Evolutionary conservation across 306 rosid species (phyloP).

Genomic region (Trifolium pratense): DNA sequence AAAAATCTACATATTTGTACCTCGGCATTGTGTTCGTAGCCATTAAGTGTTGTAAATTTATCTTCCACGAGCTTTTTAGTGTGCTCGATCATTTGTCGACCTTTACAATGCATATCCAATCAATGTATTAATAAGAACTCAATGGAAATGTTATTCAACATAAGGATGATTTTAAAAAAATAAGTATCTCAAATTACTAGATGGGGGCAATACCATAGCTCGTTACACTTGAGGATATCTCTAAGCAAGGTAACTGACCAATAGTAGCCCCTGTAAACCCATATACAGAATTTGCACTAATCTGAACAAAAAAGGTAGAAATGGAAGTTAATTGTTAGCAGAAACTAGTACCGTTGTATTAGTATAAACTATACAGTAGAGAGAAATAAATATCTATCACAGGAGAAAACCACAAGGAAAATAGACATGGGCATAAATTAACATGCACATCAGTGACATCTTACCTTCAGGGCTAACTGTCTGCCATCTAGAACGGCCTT

Average conservation of each 20-base stretch:
- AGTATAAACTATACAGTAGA: slow-evolving; percentile 12
- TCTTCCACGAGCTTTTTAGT: slow-evolving; percentile 88
- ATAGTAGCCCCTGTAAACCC: slow-evolving; percentile 98
- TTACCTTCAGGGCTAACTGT: slow-evolving; percentile 88
- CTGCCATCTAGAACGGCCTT: slow-evolving; percentile 97
- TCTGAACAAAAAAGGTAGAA: slow-evolving; percentile 52
- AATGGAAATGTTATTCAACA: slow-evolving; percentile 22
- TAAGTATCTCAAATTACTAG: slow-evolving; percentile 22
- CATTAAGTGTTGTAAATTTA: slow-evolving; percentile 71
- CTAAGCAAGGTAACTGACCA: slow-evolving; percentile 92
- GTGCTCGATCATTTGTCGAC: slow-evolving; percentile 97
- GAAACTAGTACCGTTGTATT: slow-evolving; percentile 12
- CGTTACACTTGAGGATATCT: slow-evolving; percentile 99
- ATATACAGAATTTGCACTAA: slow-evolving; percentile 98
- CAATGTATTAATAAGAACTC: slow-evolving; percentile 40
- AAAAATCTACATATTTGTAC: slow-evolving; percentile 46
- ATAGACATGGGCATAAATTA: slow-evolving; percentile 29
- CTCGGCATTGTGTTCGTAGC: slow-evolving; percentile 90
- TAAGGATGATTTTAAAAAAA: not conserved
- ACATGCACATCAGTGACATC: slow-evolving; percentile 23
- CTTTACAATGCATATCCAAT: slow-evolving; percentile 57
- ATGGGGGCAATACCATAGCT: slow-evolving; percentile 79
- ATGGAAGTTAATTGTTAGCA: slow-evolving; percentile 32
- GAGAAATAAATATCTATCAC: slow-evolving; percentile 16
- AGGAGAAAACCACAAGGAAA: slow-evolving; percentile 8